Evolutionary conservation across 2,329 filamentous ascomycete genomes (phyloP), one percentile per base, ranked within the genome.

Genomic region (Aspergillus sp.): DNA sequence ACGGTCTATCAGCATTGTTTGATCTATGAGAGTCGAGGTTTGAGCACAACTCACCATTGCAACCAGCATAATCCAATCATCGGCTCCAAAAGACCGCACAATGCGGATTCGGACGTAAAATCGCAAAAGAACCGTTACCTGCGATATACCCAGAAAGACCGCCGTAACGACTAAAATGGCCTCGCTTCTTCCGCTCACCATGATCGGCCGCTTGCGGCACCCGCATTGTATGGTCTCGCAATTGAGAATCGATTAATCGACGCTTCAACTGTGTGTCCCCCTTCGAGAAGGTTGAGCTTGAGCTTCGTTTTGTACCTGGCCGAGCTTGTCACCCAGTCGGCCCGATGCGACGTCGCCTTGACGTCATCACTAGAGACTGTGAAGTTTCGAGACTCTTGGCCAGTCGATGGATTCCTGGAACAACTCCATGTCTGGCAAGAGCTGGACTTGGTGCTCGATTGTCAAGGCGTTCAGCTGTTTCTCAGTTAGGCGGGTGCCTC

Each of bases 91-190:
- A 0, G 73, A 75, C 53, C 72, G 75, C 14, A 80, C 76, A 16
- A 80, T 57, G 16, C 66, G 68, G 4, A 73, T 55, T 6, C 78
- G 77, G 32, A 79, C 77, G 65, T 78, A 80, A 22, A 75, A 70
- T 55, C 78, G 73, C 16, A 80, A 64, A 9, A 67, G 55, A 7
- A 74, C 74, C 16, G 76, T 71, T 9, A 75, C 49, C n/a, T 75
- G 67, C 0, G 78, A 77, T n/a, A 80, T 60, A 3, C 70, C 69
- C 51, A 79, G 68, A 57, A 80, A 78, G 12, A 74, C 70, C 10
- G 72, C 71, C 5, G 73, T 72, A 6, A 73, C 69, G 6, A 52
- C 57, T 12, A 59, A 50, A 20, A 67, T 57, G 20, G 59, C 57
- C 14, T 57, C 18, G 29, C 51, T 59, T 46, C 54, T 57, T 54